Evolutionary conservation across 805 yeast species (phyloP), one percentile per base, ranked within the genome.

Genomic region (Lachancea cidri): DNA sequence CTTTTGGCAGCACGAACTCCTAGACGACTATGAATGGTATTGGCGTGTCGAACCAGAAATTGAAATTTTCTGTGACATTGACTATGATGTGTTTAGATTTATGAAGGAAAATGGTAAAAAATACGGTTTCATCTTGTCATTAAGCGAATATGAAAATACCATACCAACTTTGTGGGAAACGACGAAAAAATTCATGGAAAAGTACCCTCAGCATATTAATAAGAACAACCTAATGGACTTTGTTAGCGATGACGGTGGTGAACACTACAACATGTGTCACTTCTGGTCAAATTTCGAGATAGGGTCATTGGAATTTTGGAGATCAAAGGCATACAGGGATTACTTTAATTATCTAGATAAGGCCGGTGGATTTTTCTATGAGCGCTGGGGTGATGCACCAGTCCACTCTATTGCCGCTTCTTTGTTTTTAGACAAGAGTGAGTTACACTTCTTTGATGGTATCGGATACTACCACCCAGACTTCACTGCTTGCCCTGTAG

Each of bases 381-480:
- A 86, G 65, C 72, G 96, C 50, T 86, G 95, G 95, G 96, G 96
- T 16, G 96, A 86, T 64, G 95, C 95, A 0, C 95, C 95, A 3
- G 76, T 86, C n/a, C 95, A 86, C 64, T 76, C 94, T 1, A 72
- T 86, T 38, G 94, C 85, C 4, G 84, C 78, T 2, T 65, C 87
- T 1, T 64, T 81, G 35, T 70, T 83, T 53, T 60, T 81, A 38
- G 72, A 77, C 46, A 69, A 70, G 51, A 64, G 67, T 22, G 74
- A 83, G 53, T 58, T 86, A 14, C 86, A 82, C 60, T 83, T 75
- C 66, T 83, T 86, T 53, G 81, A 78, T 42, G 81, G 85, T 47
- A 71, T 85, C 31, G 95, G 93, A 7, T 86, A 85, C 60, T 72
- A 71, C 50, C 93, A 85, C 62, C 66, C 72, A 0, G 91, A 89